Base-by-base conservation (phyloP, 306 rosid genomes). In the Albizia julibrissin region DNA sequence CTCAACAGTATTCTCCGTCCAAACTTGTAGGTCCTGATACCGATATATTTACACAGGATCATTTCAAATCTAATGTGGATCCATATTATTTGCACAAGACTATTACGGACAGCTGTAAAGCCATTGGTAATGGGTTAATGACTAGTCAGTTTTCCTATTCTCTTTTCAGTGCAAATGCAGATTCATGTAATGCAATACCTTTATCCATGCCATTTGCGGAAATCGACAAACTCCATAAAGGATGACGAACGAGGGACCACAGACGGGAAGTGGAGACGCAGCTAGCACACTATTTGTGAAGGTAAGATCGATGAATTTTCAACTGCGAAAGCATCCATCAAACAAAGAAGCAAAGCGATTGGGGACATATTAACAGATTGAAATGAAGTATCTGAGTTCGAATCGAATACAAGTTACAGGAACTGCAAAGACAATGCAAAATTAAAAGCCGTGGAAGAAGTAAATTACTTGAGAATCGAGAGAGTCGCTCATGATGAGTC, bases 241-340 rank as follows among this genome's bases (percentile, higher is more conserved):
- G 24, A 77, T 74, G 84, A 81, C n/a, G 76, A 74, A 43, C 31
- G 42, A 56, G 77, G 75, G 82, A 54, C 79, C 84, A 73, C 44
- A 56, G 77, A 64, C 42, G 85, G 78, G 66, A 87, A 86, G 64
- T 40, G 86, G 78, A 74, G 88, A 86, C 40, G 58, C 8, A 5
- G 58, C 71, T 59, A n/a, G 26, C 85, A 87, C 92, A 85, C 91
- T 86, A 87, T 82, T 71, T 67, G 90, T 79, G 89, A 82, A 83
- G 26, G 52, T 39, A 76, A 83, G 64, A 43, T 72, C 62, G 54
- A 34, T 19, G 62, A 79, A 56, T 49, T 68, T 65, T 82, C 81
- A 73, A 79, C 71, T 22, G 67, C 77, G 12, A 43, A 69, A 79
- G 37, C 86, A 61, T 82, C 13, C 75, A 73, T 72, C 85, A 83